Conservation (phyloP, 202 grass and related monocot genomes). For the Digitaria exilis region DNA sequence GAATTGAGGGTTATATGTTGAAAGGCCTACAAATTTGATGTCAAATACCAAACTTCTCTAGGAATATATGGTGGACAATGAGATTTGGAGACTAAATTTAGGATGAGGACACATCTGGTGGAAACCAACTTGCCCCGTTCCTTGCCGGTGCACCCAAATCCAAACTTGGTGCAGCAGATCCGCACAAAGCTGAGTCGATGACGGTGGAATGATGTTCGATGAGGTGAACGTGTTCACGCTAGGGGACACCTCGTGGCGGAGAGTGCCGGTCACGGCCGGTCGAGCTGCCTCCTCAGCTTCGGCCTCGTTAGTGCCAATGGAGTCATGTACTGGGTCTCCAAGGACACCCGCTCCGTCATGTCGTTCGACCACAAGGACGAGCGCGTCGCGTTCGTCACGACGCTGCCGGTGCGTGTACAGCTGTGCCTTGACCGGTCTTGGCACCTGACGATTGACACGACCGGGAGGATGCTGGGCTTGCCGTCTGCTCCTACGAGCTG, state of each 20-base stretch:
- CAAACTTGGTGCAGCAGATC: no score
- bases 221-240: constrained; percentile 5
- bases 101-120: no score
- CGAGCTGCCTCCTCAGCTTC: neutral
- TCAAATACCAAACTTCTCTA: no score
- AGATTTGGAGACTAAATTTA: no score
- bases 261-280: neutral
- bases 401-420: neutral
- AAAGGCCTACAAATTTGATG: no score
- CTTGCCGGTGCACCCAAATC: no score
- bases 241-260: neutral
- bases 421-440: neutral
- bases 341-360: neutral
- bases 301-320: neutral
- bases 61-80: no score
- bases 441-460: neutral
- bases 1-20: no score
- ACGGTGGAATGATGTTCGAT: no score
- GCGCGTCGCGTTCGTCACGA: neutral
- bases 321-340: neutral
- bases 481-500: neutral
- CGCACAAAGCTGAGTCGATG: no score
- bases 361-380: neutral
- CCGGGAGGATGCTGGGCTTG: neutral
- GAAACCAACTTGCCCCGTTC: no score